A percentile compares a stretch with the other conserved stretches of the same genome.
Conservation (phyloP, 73 alveolate genomes). For the Effrenium voratum region DNA sequence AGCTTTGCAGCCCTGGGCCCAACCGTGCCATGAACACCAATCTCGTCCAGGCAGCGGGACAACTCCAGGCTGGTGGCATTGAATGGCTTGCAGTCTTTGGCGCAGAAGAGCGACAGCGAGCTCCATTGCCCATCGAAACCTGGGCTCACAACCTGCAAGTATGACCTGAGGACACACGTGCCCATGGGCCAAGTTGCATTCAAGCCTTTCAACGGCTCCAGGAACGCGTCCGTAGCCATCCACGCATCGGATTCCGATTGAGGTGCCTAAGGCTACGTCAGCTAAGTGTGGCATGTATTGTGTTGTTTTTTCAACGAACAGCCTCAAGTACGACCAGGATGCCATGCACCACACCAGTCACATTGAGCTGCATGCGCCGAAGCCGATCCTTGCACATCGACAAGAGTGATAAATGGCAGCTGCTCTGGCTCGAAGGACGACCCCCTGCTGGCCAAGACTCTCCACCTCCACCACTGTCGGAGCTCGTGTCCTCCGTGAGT, state of each 20-base stretch:
- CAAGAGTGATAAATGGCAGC: too few relatives aligned
- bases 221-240: constrained; percentile 90
- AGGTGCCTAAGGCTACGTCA: neutral
- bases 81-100: constrained; percentile 84
- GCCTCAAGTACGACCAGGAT: neutral
- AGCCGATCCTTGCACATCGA: neutral
- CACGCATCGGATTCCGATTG: constrained; percentile 84
- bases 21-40: neutral
- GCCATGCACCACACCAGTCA: neutral
- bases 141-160: neutral
- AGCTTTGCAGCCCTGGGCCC: neutral
- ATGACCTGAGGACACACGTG: neutral
- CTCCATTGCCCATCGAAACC: constrained; percentile 90
- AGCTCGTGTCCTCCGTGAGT: neutral
- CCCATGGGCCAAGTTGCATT: constrained; percentile 13
- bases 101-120: constrained; percentile 63
- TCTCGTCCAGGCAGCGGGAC: constrained; percentile 37
- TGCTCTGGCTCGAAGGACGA: neutral
- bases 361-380: constrained; percentile 12
- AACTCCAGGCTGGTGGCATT: constrained; percentile 48
- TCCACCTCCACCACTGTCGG: neutral
- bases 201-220: constrained; percentile 73
- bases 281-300: neutral
- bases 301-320: too few relatives aligned
- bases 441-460: neutral